Evolutionary conservation across 495 filamentous ascomycete genomes (phyloP).

Genomic region (Aspergillus olivimuriae): DNA sequence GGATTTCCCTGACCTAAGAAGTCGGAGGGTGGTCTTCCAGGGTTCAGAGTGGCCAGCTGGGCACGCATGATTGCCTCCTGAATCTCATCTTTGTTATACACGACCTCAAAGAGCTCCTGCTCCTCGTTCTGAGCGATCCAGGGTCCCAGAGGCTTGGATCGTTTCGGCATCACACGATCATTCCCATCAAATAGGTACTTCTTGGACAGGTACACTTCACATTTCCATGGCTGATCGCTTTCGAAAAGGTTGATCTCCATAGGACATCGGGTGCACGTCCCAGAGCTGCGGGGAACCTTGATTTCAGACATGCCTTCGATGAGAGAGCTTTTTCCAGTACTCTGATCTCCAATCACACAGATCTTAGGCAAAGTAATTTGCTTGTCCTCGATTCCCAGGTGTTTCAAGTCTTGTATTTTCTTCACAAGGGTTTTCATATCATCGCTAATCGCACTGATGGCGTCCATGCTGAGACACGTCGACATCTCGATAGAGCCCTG

Average conservation of each 20-base stretch:
- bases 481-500: too few relatives aligned
- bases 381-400: slow-evolving; percentile 45
- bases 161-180: slow-evolving; percentile 14
- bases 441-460: slow-evolving; percentile 26
- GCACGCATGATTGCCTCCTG: slow-evolving; percentile 58
- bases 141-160: slow-evolving; percentile 32
- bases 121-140: slow-evolving; percentile 37
- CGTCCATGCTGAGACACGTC: slow-evolving; percentile 2
- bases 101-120: slow-evolving; percentile 32
- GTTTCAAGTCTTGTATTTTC: slow-evolving; percentile 41
- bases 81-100: slow-evolving; percentile 43
- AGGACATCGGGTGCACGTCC: slow-evolving; percentile 71
- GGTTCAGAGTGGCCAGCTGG: slow-evolving; percentile 68
- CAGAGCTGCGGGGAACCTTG: slow-evolving; percentile 59
- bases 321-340: slow-evolving; percentile 71
- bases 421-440: slow-evolving; percentile 39
- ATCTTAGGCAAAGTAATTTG: slow-evolving; percentile 65
- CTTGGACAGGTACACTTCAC: slow-evolving; percentile 52
- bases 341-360: slow-evolving; percentile 75
- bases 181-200: slow-evolving; percentile 45
- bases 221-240: slow-evolving; percentile 52
- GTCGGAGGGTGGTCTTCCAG: slow-evolving; percentile 30
- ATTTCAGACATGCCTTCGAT: slow-evolving; percentile 79
- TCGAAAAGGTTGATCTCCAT: slow-evolving; percentile 68
- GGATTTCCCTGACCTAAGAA: slow-evolving; percentile 40